Evolutionary conservation across 495 filamentous ascomycete species (phyloP), one percentile per base, ranked within the genome.

Genomic region (Paragyromitra xinjiangensis): DNA sequence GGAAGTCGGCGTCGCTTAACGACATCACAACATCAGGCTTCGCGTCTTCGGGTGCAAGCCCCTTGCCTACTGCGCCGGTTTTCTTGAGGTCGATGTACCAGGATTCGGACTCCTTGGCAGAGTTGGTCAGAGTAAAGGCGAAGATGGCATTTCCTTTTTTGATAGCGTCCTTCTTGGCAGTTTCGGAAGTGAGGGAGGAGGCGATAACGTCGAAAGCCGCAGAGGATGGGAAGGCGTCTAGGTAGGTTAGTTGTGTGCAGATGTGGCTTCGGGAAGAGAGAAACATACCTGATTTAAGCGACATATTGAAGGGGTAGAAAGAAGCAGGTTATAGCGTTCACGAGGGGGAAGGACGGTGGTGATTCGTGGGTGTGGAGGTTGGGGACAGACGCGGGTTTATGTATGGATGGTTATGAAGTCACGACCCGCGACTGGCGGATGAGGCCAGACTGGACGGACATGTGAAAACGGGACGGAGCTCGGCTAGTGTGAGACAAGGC

Each of bases 61-160:
- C 95, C 83, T 92, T 91, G 78, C 88, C 91, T 19, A 97, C 95
- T 39, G 86, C 88, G 64, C 95, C 95, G 79, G 92, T 92, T 79
- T 93, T 88, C 87, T 98, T 98, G 50, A 98, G 88, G 84, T 99
- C 95, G 82, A 99, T 94, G 86, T 95, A 88, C 95, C 95, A 99
- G 86, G 89, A 91, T 77, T 91, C 89, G 73, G 89, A 90, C 85
- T 92, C 88, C 71, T 92, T 93, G 24, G 87, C 87, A 68, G 86
- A 84, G 88, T 98, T 98, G 88, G 97, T 98, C 72, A 99, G 85
- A 66, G 88, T 93, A 86, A 99, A 98, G 44, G 91, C 91, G 83
- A 97, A 97, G 83, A 98, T 87, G 62, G 92, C 93, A 81, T 91
- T 92, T 83, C 90, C 94, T 82, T 92, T 89, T 85, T 94, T 92